A percentile compares a stretch with the other conserved stretches of the same genome.
These are phyloP conservation scores for Lactarius trivialis DNA, from an alignment of 768 basidiomycete species.

Conservation along the genomic window DNA sequence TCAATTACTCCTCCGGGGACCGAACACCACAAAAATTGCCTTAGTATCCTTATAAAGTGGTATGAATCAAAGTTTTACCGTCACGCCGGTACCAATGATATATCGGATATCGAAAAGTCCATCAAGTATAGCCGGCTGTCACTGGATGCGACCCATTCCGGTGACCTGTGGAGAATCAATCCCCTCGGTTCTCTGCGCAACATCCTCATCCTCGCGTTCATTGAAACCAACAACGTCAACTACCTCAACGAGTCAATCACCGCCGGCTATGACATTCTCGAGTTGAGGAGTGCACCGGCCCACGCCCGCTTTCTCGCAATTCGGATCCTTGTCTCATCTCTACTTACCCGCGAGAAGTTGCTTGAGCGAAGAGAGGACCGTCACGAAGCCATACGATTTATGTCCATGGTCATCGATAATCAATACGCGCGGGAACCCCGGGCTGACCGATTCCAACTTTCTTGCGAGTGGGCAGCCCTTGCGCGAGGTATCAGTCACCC, in stretches of 20 bases:
- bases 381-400: slow-evolving; percentile 1
- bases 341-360: background rate
- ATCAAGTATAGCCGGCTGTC: background rate
- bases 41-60: background rate
- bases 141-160: background rate
- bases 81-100: background rate
- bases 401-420: background rate
- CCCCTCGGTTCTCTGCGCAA: background rate
- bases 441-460: slow-evolving; percentile 1
- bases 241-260: slow-evolving; percentile 11
- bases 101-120: background rate
- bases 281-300: background rate
- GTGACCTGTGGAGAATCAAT: background rate
- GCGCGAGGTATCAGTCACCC: background rate
- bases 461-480: background rate
- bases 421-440: background rate
- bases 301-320: background rate
- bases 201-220: slow-evolving; percentile 1
- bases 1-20: background rate
- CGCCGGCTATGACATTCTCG: background rate
- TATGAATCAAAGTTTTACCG: slow-evolving; percentile 2
- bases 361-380: background rate
- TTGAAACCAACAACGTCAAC: background rate
- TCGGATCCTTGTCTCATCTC: background rate
- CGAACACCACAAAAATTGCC: background rate